These are phyloP conservation scores for Myriosclerotinia scirpicola DNA, from an alignment of 2,329 filamentous ascomycete species.

Conservation along the genomic window DNA sequence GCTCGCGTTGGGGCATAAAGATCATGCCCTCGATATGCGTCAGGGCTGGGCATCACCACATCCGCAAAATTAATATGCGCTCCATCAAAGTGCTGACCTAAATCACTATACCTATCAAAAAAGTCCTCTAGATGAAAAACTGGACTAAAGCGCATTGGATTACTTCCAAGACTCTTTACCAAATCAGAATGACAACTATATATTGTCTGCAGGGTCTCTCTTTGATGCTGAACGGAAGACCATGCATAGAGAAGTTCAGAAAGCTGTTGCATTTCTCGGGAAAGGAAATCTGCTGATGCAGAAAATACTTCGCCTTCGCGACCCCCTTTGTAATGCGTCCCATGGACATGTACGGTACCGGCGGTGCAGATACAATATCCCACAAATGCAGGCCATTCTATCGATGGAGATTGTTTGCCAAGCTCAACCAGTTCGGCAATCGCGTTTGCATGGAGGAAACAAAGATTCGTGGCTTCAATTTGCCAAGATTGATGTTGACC, in stretches of 20 bases:
- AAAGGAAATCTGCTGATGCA: constrained; percentile 67
- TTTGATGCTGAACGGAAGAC: constrained; percentile 77
- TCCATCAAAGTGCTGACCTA: constrained; percentile 65
- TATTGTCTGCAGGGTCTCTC: constrained; percentile 74
- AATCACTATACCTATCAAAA: constrained; percentile 72
- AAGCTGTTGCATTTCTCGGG: constrained; percentile 77
- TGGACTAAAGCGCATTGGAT: constrained; percentile 70
- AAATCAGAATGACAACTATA: constrained; percentile 78
- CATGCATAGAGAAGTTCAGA: constrained; percentile 72
- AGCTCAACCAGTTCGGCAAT: constrained; percentile 81
- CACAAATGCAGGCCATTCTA: constrained; percentile 85
- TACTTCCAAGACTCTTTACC: constrained; percentile 69
- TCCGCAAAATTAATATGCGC: constrained; percentile 73
- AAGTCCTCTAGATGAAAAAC: constrained; percentile 87
- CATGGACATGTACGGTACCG: constrained; percentile 85
- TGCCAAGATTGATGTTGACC: constrained; percentile 91
- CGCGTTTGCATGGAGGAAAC: constrained; percentile 82
- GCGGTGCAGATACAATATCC: constrained; percentile 86
- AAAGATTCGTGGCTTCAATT: constrained; percentile 85
- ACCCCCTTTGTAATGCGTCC: constrained; percentile 67
- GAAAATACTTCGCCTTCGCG: constrained; percentile 50
- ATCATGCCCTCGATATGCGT: constrained; percentile 54
- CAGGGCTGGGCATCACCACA: constrained; percentile 56
- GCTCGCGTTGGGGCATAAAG: constrained; percentile 47
- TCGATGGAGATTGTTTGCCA: constrained; percentile 64